A percentile compares a stretch with the other conserved stretches of the same genome.
Conservation (phyloP, 345 rosid species). For the Erysimum cheiranthoides region DNA sequence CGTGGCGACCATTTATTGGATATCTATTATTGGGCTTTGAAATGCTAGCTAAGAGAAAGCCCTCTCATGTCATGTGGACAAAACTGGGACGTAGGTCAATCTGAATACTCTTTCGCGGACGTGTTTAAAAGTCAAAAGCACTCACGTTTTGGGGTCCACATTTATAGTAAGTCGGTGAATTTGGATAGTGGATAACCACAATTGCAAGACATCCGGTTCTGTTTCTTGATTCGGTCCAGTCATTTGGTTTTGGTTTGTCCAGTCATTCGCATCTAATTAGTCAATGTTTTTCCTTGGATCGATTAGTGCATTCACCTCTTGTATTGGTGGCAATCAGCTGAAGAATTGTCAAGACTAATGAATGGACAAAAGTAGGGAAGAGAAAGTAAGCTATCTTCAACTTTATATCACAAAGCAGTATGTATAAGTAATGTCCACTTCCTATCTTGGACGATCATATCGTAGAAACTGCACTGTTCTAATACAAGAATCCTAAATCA, state of each 20-base stretch:
- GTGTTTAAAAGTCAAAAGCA: conserved; percentile 29
- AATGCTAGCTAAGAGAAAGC: conserved; percentile 14
- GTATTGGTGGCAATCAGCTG: no score
- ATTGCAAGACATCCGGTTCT: no score
- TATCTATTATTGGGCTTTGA: not conserved
- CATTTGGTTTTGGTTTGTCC: no score
- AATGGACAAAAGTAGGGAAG: not conserved
- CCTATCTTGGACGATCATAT: conserved; percentile 23
- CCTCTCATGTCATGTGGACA: conserved; percentile 1
- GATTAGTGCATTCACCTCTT: no score
- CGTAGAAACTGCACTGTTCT: conserved; percentile 29
- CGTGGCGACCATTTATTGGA: conserved; percentile 14
- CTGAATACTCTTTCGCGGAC: not conserved
- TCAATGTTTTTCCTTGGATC: no score
- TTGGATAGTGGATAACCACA: no score
- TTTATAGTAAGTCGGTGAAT: no score
- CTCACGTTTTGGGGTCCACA: not conserved
- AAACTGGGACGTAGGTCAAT: conserved; percentile 10
- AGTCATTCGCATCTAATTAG: no score
- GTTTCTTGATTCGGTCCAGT: no score
- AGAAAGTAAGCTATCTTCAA: conserved; percentile 31
- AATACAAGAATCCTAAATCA: conserved; percentile 33
- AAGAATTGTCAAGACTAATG: no score
- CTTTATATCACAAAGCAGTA: conserved; percentile 38
- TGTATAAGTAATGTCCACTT: conserved; percentile 36